These are phyloP conservation scores for Cadophora sp. DNA, from an alignment of 2,329 filamentous ascomycete genomes.

Conservation along the genomic window DNA sequence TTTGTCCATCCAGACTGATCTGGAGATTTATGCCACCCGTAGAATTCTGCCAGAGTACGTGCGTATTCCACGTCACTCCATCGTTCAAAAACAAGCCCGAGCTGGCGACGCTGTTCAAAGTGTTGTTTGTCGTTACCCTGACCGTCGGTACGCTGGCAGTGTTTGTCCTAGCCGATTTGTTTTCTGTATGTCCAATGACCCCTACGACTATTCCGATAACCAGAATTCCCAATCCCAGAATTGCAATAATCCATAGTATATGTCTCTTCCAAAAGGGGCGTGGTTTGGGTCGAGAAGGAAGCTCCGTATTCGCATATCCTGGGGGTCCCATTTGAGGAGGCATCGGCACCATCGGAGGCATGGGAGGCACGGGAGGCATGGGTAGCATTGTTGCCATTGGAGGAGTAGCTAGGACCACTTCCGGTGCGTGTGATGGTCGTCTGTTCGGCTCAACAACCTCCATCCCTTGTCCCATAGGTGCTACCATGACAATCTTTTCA, in stretches of 20 bases:
- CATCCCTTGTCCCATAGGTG: constrained; percentile 13
- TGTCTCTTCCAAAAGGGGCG: constrained; percentile 33
- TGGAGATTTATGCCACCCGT: constrained; percentile 32
- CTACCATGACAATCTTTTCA: constrained; percentile 31
- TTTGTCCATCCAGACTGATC: constrained; percentile 34
- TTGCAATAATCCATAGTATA: constrained; percentile 28
- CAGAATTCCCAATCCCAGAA: constrained; percentile 26
- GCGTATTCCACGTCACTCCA: constrained; percentile 37
- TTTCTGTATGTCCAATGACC: constrained; percentile 11
- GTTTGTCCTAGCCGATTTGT: constrained; percentile 1
- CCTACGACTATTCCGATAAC: constrained; percentile 27
- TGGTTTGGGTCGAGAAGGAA: constrained; percentile 22
- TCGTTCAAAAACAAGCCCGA: constrained; percentile 35
- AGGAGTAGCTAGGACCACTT: constrained; percentile 3
- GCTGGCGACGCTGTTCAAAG: constrained; percentile 34
- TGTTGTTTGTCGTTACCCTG: constrained; percentile 27
- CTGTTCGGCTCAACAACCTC: constrained; percentile 13
- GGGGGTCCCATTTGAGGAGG: background rate
- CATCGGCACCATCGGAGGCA: no score
- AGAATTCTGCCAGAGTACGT: constrained; percentile 34
- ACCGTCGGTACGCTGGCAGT: background rate
- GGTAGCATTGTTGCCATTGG: background rate
- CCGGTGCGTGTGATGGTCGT: constrained; percentile 11
- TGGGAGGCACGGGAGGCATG: background rate
- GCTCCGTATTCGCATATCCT: constrained; percentile 27